These are phyloP conservation scores for Phialophora tarda DNA, from an alignment of 2,329 filamentous ascomycete genomes.

Conservation along the genomic window DNA sequence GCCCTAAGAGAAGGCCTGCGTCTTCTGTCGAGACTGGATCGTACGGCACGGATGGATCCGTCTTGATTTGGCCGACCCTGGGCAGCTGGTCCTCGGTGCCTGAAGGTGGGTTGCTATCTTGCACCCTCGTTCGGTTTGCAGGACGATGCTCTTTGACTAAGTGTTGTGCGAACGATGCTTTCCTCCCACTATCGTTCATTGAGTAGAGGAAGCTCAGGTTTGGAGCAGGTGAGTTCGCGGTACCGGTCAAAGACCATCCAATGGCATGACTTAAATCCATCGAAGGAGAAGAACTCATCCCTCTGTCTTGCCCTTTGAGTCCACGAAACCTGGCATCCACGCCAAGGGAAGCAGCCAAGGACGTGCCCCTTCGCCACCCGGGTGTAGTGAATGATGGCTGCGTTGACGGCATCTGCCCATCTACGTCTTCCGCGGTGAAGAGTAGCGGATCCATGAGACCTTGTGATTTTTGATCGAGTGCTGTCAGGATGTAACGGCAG, in stretches of 20 bases:
- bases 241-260: slow-evolving; percentile 86
- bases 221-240: slow-evolving; percentile 81
- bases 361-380: slow-evolving; percentile 53
- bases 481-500: slow-evolving; percentile 83
- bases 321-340: slow-evolving; percentile 24
- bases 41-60: slow-evolving; percentile 40
- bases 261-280: slow-evolving; percentile 65
- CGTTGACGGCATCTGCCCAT: slow-evolving; percentile 63
- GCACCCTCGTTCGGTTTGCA: background rate
- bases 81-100: background rate
- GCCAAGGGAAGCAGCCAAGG: slow-evolving; percentile 44
- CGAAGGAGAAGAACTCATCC: slow-evolving; percentile 50
- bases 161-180: background rate
- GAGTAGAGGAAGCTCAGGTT: slow-evolving; percentile 83
- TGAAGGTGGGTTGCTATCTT: background rate
- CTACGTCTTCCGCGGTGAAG: slow-evolving; percentile 75
- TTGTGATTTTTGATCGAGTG: slow-evolving; percentile 84
- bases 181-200: slow-evolving; percentile 15
- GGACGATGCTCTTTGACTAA: background rate
- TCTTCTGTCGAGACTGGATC: slow-evolving; percentile 49
- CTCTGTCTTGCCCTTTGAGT: slow-evolving; percentile 41
- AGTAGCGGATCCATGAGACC: slow-evolving; percentile 77
- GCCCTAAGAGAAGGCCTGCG: slow-evolving; percentile 56
- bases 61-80: background rate
- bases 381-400: slow-evolving; percentile 58